Evolutionary conservation across 495 filamentous ascomycete species (phyloP), one percentile per base, ranked within the genome.

Genomic region (Penicillium cosmopolitanum): DNA sequence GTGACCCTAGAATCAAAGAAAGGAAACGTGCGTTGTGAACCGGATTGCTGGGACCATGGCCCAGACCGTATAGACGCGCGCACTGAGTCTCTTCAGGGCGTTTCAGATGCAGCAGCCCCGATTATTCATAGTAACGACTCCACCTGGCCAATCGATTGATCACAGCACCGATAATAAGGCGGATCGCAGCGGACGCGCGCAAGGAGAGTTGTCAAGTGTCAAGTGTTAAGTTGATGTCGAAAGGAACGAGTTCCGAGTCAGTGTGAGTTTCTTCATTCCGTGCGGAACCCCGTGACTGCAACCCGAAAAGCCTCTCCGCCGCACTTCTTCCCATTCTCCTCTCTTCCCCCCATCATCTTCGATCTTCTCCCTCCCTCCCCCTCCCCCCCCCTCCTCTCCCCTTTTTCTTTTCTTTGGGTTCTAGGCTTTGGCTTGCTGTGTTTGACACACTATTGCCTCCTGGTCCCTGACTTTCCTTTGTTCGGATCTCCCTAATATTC

Each of bases 361-460:
- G 28, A 55, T 42, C 61, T 53, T 42, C 47, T 56, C 47, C 50
- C 3, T 23, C 23, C 23, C 3, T 4, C 23, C 23, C 3, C 23
- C 3, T 51, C 53, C 50, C 35, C 38, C 47, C 50, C 53, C 21
- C 34, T 60, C 58, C 40, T 18, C 50, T 53, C 21, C 67, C 53
- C 58, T 50, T 66, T 71, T 60, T 62, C 44, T 67, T 62, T 64
- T 58, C 53, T 70, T 73, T 64, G 66, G 67, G 64, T 57, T 59
- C 55, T 61, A 69, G 64, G 57, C 65, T 53, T 51, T 58, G 70
- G 68, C 70, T 73, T 74, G 68, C 59, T 76, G 77, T 80, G 77
- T 79, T 80, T 80, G 77, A 80, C 75, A 80, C 78, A 77, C 75
- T 76, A 71, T 72, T 72, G 76, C 73, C 62, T 66, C 55, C 60